Evolutionary conservation across 495 filamentous ascomycete species (phyloP).

Genomic region (Oleoguttula mirabilis): DNA sequence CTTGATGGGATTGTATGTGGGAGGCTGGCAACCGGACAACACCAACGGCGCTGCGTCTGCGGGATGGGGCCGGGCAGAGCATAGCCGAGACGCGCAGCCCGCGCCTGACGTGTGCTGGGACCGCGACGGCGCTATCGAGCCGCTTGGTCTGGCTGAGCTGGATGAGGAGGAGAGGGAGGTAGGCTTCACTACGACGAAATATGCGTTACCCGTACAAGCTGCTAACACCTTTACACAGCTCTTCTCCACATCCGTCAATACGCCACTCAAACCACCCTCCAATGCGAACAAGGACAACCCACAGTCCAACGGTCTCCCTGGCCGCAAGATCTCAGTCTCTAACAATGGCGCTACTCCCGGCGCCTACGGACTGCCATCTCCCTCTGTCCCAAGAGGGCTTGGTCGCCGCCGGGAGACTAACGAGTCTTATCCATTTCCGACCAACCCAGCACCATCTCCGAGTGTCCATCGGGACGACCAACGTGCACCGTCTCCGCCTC

Average conservation of each 20-base stretch:
- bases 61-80: conserved; percentile 65
- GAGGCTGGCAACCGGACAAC: conserved; percentile 63
- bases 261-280: conserved; percentile 72
- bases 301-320: conserved; percentile 38
- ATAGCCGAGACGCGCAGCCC: conserved; percentile 42
- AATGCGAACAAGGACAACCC: conserved; percentile 56
- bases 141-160: conserved; percentile 65
- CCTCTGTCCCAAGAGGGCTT: conserved; percentile 55
- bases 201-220: background rate
- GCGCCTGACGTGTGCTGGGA: conserved; percentile 89
- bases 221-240: conserved; percentile 34
- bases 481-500: conserved; percentile 47
- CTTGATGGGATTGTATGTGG: conserved; percentile 57
- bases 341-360: conserved; percentile 37
- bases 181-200: conserved; percentile 17
- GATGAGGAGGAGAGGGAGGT: conserved; percentile 76
- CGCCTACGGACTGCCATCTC: conserved; percentile 44
- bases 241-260: conserved; percentile 81
- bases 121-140: conserved; percentile 53
- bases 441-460: conserved; percentile 46
- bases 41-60: conserved; percentile 49
- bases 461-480: conserved; percentile 45
- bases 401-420: conserved; percentile 76
- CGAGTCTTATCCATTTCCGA: conserved; percentile 46
- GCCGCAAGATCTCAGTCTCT: conserved; percentile 68